Base-by-base conservation (phyloP, 202 grass and related monocot species). In the Schoenoplectus triqueter region DNA sequence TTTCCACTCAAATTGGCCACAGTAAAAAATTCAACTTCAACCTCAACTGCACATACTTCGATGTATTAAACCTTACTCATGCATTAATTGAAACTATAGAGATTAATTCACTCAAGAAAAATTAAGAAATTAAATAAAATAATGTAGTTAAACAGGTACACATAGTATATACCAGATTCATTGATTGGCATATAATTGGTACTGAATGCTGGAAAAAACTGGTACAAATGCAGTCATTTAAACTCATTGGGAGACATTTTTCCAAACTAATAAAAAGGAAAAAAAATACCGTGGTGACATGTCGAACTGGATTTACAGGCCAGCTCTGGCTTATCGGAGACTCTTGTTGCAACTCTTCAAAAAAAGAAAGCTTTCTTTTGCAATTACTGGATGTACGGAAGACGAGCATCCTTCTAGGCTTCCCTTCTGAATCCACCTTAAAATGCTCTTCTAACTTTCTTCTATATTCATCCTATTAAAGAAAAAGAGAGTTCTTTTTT, bases 381-480 rank as follows among this genome's bases (percentile, higher is more conserved):
- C 54, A 75, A 1, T 5, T 56, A 63, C 60, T 85, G 3, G 87
- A 60, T 66, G 76, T 82, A 54, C 76, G 62, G 46, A 89, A 89
- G 10, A 66, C 49, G 6, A 89, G 49, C 74, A 89, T 85, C 59
- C 64, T 85, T 73, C 78, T 63, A 7, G 77, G 87, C 7, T 86
- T 86, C 68, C 87, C 87, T 74, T 85, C 83, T 3, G 83, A 86
- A 67, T 85, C 87, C 59, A 82, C 56, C 8, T 49, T 82, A 62
- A 85, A 49, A 59, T 78, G 63, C 46, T 89, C 78, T 72, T 82
- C 77, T 40, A 89, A 21, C 69, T 57, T 72, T 54, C 87, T 89
- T 77, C 83, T 89, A 81, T 89, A 89, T 71, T 85, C 87, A 22
- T 89, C 83, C 83, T 89, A 55, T 41, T 62, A 67, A 41, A 55